Evolutionary conservation across 257 asterid species (phyloP).

Genomic region (Pogostemon cablin): DNA sequence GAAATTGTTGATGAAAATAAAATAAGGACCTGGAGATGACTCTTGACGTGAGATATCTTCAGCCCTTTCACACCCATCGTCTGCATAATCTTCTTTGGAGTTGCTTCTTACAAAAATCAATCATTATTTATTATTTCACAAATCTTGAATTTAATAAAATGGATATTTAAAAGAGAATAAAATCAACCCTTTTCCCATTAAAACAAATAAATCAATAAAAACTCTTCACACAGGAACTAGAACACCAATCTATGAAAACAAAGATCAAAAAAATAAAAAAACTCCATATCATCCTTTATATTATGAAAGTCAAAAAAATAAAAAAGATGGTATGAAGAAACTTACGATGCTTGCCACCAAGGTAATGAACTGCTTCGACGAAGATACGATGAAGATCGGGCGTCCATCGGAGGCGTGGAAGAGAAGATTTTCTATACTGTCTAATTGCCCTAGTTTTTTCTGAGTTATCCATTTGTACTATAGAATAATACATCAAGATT

Average conservation of each 20-base stretch:
- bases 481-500: not conserved
- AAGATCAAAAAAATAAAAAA: not conserved
- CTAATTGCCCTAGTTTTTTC: constrained; percentile 37
- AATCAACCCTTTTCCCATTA: no score
- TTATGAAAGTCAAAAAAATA: not conserved
- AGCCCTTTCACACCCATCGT: constrained; percentile 52
- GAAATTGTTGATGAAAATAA: not conserved
- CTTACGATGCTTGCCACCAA: constrained; percentile 54
- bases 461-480: constrained; percentile 27
- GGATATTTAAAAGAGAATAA: not conserved
- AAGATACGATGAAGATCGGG: constrained; percentile 49
- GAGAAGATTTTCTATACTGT: constrained; percentile 41
- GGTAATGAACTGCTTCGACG: constrained; percentile 41
- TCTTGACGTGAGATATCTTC: constrained; percentile 59
- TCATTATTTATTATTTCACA: not conserved
- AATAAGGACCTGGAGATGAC: constrained; percentile 53
- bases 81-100: constrained; percentile 59
- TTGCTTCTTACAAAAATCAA: constrained; percentile 43
- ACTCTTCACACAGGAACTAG: no score
- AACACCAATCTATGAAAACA: no score
- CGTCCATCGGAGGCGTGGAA: constrained; percentile 55
- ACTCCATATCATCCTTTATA: no score
- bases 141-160: not conserved
- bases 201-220: no score
- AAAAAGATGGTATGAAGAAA: not conserved